Evolutionary conservation across 1,284 basidiomycete species (phyloP), one percentile per base, ranked within the genome.

Genomic region (Cystobasidium slooffiae): DNA sequence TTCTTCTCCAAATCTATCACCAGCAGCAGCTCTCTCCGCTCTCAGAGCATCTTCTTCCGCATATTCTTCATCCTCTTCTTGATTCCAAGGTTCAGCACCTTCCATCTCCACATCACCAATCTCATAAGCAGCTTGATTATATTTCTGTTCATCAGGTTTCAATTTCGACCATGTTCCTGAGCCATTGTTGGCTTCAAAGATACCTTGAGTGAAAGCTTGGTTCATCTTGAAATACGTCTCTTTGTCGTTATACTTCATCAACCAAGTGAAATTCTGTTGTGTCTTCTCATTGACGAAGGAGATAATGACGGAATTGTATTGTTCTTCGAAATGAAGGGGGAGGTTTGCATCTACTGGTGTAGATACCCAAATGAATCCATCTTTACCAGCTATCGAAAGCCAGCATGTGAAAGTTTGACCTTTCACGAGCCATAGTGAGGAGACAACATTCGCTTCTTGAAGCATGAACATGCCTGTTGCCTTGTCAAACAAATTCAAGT

Each of bases 101-200:
- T 83, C 86, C 91, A 98, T 96, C 78, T 91, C 92, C 16, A 92
- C 89, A 80, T 97, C 95, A 80, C 85, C 85, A 79, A 87, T 91
- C 39, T 59, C 56, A 24, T 90, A 87, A 75, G 86, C 88, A 78
- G 89, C 82, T 77, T 96, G 81, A 41, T 85, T 82, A 74, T 86
- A 87, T 37, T 82, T 81, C 77, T 85, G 82, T 75, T 86, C 96
- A 44, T 94, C 93, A 5, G 84, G 83, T 86, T 88, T 79, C 37
- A 80, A 67, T 73, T 78, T 79, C 24, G 68, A 66, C 78, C 79
- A 80, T 3, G 74, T 68, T 1, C 79, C 79, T 4, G 47, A 24
- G 3, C 79, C 79, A 52, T 75, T 77, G 56, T 77, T 76, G 58
- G 76, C 75, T 94, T 76, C 89, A 86, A 79, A 98, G 86, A 72